Base-by-base conservation (phyloP, 192 early-diverging fungal species). In the Gamsiella multidivaricata region DNA sequence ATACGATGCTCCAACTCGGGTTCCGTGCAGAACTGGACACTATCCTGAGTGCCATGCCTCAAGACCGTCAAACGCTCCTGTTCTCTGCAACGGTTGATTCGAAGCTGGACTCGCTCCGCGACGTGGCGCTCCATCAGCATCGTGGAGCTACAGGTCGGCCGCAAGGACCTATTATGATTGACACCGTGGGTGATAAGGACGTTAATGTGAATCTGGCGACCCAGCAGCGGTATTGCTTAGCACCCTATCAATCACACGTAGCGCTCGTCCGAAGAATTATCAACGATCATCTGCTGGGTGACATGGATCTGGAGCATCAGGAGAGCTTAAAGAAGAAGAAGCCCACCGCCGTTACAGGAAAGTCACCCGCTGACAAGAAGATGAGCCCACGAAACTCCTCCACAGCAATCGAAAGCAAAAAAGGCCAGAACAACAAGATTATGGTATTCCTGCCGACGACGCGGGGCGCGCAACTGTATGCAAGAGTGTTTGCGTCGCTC, bases 361-460 rank as follows among this genome's bases (percentile, higher is more conserved):
- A n/a, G 45, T 3, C 41, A 18, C 39, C 22, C 17, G 17, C 34
- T 32, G n/a, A 12, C 7, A 46, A 18, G 45, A 18, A 9, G 17
- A 18, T 3, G 28, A 18, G 26, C 22, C 17, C 6, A 22, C 43
- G 10, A 28, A 47, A 49, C 10, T 46, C 45, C 5, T 6, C 45
- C 17, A 18, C 17, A 46, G n/a, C 45, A 46, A 18, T 18, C 4
- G 45, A 9, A 14, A 46, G 4, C 45, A n/a, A 18, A 46, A 46
- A 46, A n/a, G 12, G 17, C 5, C 45, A 18, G 17, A 18, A 69
- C 12, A 85, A 87, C 53, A 96, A 96, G 78, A 91, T 96, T 29
- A 94, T 99, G 50, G 89, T 96, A n/a, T 99, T 99, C 60, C 82
- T 94, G 65, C 87, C 92, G 29, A 97, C 95, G 9, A 93, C 91